A percentile compares a stretch with the other conserved stretches of the same genome.
phyloP scores from a whole-genome alignment of 768 basidiomycete genomes.

The Rhodosporidiobolus sp. region DNA sequence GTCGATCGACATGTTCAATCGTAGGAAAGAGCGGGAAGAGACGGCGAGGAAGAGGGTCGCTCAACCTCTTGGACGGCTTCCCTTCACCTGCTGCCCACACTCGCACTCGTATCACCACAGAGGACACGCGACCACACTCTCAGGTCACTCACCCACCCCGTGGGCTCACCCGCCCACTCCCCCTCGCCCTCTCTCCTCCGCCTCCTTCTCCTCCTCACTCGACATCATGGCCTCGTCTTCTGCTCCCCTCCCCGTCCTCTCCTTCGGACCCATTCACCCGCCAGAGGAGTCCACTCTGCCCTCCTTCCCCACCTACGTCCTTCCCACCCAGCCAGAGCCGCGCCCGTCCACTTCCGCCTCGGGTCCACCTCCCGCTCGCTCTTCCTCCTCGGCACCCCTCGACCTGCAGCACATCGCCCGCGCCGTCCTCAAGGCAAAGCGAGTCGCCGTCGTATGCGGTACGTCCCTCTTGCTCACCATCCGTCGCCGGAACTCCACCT shows the following conservation, averaged over 20 bases:
- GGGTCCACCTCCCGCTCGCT: neutral
- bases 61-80: neutral
- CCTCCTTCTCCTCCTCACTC: neutral
- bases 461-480: slow-evolving; percentile 47
- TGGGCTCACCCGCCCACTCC: neutral
- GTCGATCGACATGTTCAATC: slow-evolving; percentile 76
- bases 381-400: neutral
- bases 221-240: neutral
- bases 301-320: slow-evolving; percentile 7
- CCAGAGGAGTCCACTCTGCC: neutral
- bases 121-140: neutral
- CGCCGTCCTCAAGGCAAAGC: slow-evolving; percentile 70
- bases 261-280: neutral
- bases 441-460: slow-evolving; percentile 85
- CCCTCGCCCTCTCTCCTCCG: neutral
- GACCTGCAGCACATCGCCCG: slow-evolving; percentile 38
- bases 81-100: neutral
- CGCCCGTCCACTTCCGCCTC: neutral
- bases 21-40: neutral
- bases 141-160: neutral
- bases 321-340: slow-evolving; percentile 9
- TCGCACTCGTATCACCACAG: neutral
- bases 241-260: neutral
- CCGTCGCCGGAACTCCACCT: neutral
- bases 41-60: neutral